A percentile compares a stretch with the other conserved stretches of the same genome.
Evolutionary conservation across 2,329 filamentous ascomycete species (phyloP).

Genomic region (Trichoderma hamatum): DNA sequence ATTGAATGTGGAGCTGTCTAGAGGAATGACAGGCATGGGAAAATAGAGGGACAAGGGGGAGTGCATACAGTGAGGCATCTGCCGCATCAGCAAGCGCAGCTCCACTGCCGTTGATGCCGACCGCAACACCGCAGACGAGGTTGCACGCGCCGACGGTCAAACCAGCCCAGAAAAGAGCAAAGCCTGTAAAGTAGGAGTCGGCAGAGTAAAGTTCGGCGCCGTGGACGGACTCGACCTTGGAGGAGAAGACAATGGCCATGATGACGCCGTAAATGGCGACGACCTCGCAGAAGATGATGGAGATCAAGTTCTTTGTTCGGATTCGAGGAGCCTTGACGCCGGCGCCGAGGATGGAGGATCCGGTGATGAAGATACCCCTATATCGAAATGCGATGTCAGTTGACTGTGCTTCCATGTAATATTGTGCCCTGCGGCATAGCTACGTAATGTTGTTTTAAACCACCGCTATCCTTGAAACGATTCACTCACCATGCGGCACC

Average conservation of each 20-base stretch:
- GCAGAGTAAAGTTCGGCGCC: slow-evolving; percentile 69
- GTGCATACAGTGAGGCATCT: slow-evolving; percentile 78
- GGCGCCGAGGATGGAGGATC: slow-evolving; percentile 93
- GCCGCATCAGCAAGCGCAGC: slow-evolving; percentile 95
- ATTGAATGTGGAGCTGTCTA: neutral
- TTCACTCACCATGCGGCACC: slow-evolving; percentile 95
- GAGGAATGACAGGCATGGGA: neutral
- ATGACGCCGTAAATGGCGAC: slow-evolving; percentile 99
- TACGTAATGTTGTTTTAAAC: neutral
- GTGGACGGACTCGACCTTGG: slow-evolving; percentile 73
- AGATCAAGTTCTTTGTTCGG: slow-evolving; percentile 98
- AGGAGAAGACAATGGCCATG: slow-evolving; percentile 97
- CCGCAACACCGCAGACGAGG: slow-evolving; percentile 90
- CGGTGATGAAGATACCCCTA: slow-evolving; percentile 99
- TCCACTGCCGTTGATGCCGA: slow-evolving; percentile 97
- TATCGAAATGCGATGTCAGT: neutral
- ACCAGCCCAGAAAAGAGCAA: slow-evolving; percentile 93
- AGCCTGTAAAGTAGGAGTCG: slow-evolving; percentile 91
- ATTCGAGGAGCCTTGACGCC: slow-evolving; percentile 97
- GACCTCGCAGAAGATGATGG: slow-evolving; percentile 99
- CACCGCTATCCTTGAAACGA: neutral
- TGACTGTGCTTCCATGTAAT: neutral
- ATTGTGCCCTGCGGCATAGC: neutral
- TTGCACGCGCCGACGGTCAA: slow-evolving; percentile 96
- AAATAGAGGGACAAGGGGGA: neutral